Base-by-base conservation (phyloP, 805 yeast genomes). In the Starmerella stigmatis region DNA sequence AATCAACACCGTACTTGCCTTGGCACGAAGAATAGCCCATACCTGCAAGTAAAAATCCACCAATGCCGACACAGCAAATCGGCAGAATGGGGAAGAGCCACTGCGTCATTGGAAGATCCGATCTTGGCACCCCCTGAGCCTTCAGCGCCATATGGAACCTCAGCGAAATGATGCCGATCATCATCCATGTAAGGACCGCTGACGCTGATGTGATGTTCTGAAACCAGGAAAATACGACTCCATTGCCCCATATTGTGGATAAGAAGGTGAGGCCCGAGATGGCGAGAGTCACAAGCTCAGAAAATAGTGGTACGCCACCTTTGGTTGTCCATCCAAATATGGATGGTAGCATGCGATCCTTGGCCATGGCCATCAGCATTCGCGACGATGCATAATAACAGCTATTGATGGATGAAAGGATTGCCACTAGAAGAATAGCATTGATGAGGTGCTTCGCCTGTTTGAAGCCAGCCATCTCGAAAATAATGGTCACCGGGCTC, bases 351-450 rank as follows among this genome's bases (percentile, higher is more conserved):
- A 69, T 66, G 1, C 78, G 75, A 47, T 73, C 77, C 40, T 67
- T 64, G 3, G 83, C 75, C 65, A 78, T 67, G 31, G 74, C 72
- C 50, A 76, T 74, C 11, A 79, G 65, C 12, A 81, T 70, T 59
- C 85, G 69, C 8, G 81, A 73, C 3, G 79, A 79, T 56, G 77
- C 70, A 58, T 75, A 79, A 44, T 78, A 74, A 35, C 79, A 74
- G 34, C 79, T 69, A 63, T 78, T 79, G 52, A 78, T 73, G 5
- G 85, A 78, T 21, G 80, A 73, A 31, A 79, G 61, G 53, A 81
- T 74, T 3, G 80, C 76, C n/a, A 78, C 57, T 50, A 77, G 64
- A 50, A 79, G 70, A 52, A 79, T 70, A 0, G 82, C 74, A 49
- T 75, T 75, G 51, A 75, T 67, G 51, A 76, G 66, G 53, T 77